phyloP scores from a whole-genome alignment of 2,329 filamentous ascomycete genomes.

The Fusarium sp. region DNA sequence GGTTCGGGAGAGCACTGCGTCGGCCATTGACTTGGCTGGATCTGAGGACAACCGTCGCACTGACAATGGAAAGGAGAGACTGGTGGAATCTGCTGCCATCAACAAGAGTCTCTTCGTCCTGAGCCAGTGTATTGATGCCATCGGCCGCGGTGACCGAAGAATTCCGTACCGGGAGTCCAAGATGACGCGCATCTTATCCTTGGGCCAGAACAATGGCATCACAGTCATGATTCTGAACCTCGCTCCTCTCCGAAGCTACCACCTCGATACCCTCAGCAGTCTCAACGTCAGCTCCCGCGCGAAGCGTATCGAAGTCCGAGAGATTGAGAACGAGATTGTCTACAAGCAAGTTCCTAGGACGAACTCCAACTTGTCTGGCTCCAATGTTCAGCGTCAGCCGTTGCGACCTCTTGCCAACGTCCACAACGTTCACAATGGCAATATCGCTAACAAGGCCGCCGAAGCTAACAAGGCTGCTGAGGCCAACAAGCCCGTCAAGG shows the following conservation, averaged over 20 bases:
- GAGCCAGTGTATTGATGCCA: constrained; percentile 95
- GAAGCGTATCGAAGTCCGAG: constrained; percentile 94
- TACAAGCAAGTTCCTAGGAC: constrained; percentile 79
- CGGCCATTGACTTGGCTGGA: constrained; percentile 93
- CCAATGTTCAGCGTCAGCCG: constrained; percentile 74
- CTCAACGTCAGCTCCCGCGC: constrained; percentile 95
- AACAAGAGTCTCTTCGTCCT: constrained; percentile 97
- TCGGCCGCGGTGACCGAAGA: constrained; percentile 77
- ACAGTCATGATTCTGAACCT: constrained; percentile 98
- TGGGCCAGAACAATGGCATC: constrained; percentile 94
- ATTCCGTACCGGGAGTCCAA: constrained; percentile 96
- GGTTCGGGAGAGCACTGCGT: constrained; percentile 83
- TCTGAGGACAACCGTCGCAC: constrained; percentile 96
- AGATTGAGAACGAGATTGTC: constrained; percentile 95
- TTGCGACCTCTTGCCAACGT: constrained; percentile 80
- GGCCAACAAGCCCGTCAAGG: constrained; percentile 78
- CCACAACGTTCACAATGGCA: constrained; percentile 77
- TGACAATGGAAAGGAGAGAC: constrained; percentile 90
- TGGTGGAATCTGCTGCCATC: constrained; percentile 96
- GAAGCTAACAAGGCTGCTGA: constrained; percentile 65
- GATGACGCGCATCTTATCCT: constrained; percentile 93
- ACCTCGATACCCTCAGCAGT: constrained; percentile 92
- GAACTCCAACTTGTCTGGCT: constrained; percentile 52
- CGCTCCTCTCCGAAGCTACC: constrained; percentile 90
- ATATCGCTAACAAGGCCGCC: constrained; percentile 59